Evolutionary conservation across 768 basidiomycete genomes (phyloP).

Genomic region (Mycena leptocephala): DNA sequence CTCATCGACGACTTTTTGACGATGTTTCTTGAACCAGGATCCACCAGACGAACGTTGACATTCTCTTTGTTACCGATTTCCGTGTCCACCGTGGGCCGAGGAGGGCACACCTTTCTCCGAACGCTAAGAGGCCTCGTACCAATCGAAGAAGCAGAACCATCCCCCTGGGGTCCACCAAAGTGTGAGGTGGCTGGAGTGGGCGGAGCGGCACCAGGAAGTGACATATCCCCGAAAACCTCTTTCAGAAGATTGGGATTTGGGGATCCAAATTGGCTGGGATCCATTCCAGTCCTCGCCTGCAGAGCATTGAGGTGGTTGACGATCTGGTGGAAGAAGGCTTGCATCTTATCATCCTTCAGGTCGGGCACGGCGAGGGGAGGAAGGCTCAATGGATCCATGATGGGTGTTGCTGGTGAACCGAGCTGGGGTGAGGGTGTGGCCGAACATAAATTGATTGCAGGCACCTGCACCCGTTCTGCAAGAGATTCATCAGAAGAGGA

Average conservation of each 20-base stretch:
- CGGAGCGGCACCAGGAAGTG: constrained; percentile 22
- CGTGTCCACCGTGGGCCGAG: constrained; percentile 41
- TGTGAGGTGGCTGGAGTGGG: constrained; percentile 30
- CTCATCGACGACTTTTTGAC: constrained; percentile 64
- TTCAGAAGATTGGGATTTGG: constrained; percentile 33
- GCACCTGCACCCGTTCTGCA: constrained; percentile 14
- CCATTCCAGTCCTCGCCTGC: constrained; percentile 64
- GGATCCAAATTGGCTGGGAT: constrained; percentile 28
- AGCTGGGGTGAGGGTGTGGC: constrained; percentile 42
- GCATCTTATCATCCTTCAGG: constrained; percentile 82
- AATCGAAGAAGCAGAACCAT: constrained; percentile 22
- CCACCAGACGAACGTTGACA: constrained; percentile 35
- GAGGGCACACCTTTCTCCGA: constrained; percentile 51
- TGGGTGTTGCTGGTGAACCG: constrained; percentile 45
- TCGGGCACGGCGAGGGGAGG: constrained; percentile 76
- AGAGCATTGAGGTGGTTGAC: constrained; percentile 85
- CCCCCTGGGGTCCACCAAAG: not conserved
- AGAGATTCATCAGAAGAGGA: constrained; percentile 36
- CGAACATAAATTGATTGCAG: constrained; percentile 35
- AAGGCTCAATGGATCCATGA: constrained; percentile 47
- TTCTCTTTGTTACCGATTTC: constrained; percentile 74
- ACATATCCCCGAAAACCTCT: constrained; percentile 22
- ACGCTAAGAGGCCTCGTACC: constrained; percentile 65
- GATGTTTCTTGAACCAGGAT: constrained; percentile 39
- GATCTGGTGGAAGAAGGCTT: constrained; percentile 90